Percentiles rank a stretch among this genome's conserved stretches.
These are phyloP conservation scores for Vigna radiata DNA, from an alignment of 306 rosid species.

Conservation along the genomic window DNA sequence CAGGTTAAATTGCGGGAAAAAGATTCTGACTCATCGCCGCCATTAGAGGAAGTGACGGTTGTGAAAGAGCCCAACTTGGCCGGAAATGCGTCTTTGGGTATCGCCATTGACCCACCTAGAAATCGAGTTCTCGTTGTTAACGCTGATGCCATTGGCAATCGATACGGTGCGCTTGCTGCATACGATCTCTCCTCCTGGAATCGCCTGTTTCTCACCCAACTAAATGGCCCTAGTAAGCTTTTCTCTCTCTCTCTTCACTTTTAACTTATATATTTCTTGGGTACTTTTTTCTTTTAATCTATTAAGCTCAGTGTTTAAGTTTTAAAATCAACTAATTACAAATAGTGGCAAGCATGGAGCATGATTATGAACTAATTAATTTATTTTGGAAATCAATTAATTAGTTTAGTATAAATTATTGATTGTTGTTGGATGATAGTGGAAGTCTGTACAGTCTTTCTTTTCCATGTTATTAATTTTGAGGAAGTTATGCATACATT, in stretches of 20 bases:
- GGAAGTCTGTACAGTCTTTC: no score
- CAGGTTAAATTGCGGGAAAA: slow-evolving; percentile 53
- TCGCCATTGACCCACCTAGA: slow-evolving; percentile 60
- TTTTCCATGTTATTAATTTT: no score
- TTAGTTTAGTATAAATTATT: no score
- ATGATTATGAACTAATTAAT: no score
- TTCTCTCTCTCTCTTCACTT: neutral
- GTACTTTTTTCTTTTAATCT: neutral
- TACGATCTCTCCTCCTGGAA: slow-evolving; percentile 80
- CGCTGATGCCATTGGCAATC: slow-evolving; percentile 63
- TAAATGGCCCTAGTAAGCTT: slow-evolving; percentile 66
- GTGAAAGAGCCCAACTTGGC: slow-evolving; percentile 60
- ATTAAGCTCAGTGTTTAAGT: no score
- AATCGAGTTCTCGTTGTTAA: slow-evolving; percentile 72
- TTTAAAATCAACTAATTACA: no score
- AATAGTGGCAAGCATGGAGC: no score
- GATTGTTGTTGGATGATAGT: no score
- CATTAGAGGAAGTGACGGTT: slow-evolving; percentile 58
- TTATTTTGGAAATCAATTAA: no score
- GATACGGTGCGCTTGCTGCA: slow-evolving; percentile 68
- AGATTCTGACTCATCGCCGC: neutral
- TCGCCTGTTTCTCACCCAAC: slow-evolving; percentile 74
- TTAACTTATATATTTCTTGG: neutral
- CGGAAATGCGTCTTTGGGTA: slow-evolving; percentile 77
- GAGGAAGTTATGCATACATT: no score